These are phyloP conservation scores for Monilinia vaccinii-corymbosi DNA, from an alignment of 2,329 filamentous ascomycete genomes.

Conservation along the genomic window DNA sequence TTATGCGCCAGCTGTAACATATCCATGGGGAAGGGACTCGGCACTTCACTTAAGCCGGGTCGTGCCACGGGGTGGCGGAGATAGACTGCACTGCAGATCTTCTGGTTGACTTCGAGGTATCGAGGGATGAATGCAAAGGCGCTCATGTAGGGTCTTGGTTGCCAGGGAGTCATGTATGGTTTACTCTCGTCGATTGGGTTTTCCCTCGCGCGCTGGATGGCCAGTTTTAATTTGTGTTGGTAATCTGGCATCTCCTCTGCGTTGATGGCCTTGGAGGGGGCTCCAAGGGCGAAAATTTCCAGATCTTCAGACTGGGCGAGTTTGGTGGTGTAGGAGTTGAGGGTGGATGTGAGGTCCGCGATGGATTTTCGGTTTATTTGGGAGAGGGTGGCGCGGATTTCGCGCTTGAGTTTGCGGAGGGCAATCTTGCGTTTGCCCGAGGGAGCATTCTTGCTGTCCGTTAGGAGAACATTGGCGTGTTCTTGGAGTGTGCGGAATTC, in stretches of 20 bases:
- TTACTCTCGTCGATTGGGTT: slow-evolving; percentile 71
- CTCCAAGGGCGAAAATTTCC: not conserved
- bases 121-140: slow-evolving; percentile 91
- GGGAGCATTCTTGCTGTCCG: not conserved
- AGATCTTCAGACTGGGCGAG: not conserved
- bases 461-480: not conserved
- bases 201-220: slow-evolving; percentile 39
- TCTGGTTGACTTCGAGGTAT: slow-evolving; percentile 97
- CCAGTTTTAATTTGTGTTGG: slow-evolving; percentile 11
- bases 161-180: slow-evolving; percentile 88
- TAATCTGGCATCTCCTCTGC: slow-evolving; percentile 12
- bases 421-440: slow-evolving; percentile 12
- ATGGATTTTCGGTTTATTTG: not conserved
- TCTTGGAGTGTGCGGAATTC: not conserved
- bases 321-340: not conserved
- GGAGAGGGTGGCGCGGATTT: not conserved
- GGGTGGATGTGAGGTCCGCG: not conserved
- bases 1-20: slow-evolving; percentile 79
- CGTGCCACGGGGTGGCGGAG: slow-evolving; percentile 86
- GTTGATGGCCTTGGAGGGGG: slow-evolving; percentile 14
- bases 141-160: slow-evolving; percentile 75
- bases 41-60: slow-evolving; percentile 70
- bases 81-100: slow-evolving; percentile 92
- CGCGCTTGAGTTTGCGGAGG: slow-evolving; percentile 2
- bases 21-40: slow-evolving; percentile 65